Evolutionary conservation across 2,329 filamentous ascomycete species (phyloP), one percentile per base, ranked within the genome.

Genomic region (Botrytis fabae): DNA sequence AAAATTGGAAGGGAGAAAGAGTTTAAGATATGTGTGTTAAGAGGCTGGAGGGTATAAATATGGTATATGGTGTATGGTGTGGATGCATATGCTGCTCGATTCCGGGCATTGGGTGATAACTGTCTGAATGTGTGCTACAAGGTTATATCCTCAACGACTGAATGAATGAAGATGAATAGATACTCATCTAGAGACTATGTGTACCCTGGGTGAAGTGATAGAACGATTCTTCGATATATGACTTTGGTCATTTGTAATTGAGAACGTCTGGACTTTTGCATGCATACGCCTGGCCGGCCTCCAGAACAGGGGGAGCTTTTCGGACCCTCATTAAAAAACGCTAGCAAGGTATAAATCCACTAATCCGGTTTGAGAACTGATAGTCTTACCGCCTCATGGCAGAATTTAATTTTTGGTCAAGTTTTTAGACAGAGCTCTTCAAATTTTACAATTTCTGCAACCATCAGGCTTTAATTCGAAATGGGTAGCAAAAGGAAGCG

Each of bases 401-500:
- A 72, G 70, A 72, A 72, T 60, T 60, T 68, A 68, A 71, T 64
- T 68, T 72, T 72, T 72, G 51, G 60, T 69, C 38, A 48, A 72
- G 62, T 38, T 48, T 68, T 57, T n/a, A 72, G 38, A 57, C 48
- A 32, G 35, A 69, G 65, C 65, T 48, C 54, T 40, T 22, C 51
- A 61, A 22, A 40, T 22, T 69, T 46, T 25, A 59, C 12, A 60
- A 68, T 28, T 59, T 68, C 3, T 12, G 40, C 46, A 61, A 42
- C 28, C 61, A 46, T 61, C 40, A 48, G 12, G 16, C 35, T 35
- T 10, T 35, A 69, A 57, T 69, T 69, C 70, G 75, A 71, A 69
- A 85, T 85, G 84, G 82, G 80, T 59, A 81, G 76, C 77, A 86
- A 86, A 78, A 81, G 84, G 64, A 86, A 86, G 80, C 82, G 83